Percentiles rank a stretch among this genome's conserved stretches.
Conservation (phyloP, 305 asterid genomes). For the Rubia peregrina region DNA sequence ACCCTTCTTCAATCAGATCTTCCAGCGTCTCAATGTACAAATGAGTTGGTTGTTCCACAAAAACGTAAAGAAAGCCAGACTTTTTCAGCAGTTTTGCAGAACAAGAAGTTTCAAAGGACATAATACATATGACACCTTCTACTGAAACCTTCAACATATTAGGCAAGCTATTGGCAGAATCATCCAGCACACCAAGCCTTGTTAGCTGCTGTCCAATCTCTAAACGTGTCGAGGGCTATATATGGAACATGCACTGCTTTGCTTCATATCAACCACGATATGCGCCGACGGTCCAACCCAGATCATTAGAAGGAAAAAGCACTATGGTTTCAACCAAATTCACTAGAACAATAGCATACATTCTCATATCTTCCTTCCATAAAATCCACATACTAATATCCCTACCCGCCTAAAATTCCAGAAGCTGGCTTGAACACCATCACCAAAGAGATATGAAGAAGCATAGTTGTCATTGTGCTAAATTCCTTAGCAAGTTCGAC, state of each 20-base stretch:
- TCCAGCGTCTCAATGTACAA: conserved; percentile 18
- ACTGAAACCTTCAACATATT: neutral
- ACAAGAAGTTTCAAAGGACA: conserved; percentile 8
- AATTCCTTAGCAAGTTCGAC: conserved; percentile 1
- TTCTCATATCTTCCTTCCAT: conserved; percentile 2
- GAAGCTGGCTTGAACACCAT: conserved; percentile 3
- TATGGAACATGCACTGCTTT: neutral
- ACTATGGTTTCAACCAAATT: neutral
- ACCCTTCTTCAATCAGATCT: conserved; percentile 21
- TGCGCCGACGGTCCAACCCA: neutral
- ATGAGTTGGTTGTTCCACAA: conserved; percentile 17
- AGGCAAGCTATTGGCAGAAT: conserved; percentile 1
- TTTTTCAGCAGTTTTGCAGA: conserved; percentile 14
- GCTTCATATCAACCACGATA: conserved; percentile 2
- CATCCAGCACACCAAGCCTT: conserved; percentile 4
- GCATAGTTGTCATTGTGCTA: conserved; percentile 1
- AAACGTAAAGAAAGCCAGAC: conserved; percentile 22
- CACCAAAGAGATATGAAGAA: neutral
- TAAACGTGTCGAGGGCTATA: neutral
- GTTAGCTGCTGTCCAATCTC: neutral
- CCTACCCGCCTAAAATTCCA: neutral
- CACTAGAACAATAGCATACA: neutral
- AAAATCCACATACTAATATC: neutral
- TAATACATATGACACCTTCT: conserved; percentile 9
- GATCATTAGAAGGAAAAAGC: neutral